These are phyloP conservation scores for Sordariomycetes sp. DNA, from an alignment of 2,329 filamentous ascomycete genomes.

Conservation along the genomic window DNA sequence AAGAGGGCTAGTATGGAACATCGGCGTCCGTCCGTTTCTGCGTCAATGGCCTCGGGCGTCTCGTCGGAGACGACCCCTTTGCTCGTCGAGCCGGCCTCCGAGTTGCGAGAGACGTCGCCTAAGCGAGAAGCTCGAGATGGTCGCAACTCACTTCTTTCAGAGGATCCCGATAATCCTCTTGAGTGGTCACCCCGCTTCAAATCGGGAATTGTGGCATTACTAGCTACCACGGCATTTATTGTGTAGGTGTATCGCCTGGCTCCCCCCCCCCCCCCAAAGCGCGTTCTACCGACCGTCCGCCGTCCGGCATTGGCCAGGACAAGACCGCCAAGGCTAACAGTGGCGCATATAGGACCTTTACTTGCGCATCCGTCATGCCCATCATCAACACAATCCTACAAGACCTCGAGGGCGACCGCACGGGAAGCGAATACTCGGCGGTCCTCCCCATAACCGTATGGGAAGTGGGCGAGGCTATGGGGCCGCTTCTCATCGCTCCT, in stretches of 20 bases:
- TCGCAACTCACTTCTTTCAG: neutral
- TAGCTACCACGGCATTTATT: conserved; percentile 44
- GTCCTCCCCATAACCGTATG: conserved; percentile 61
- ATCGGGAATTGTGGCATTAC: conserved; percentile 39
- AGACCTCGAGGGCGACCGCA: conserved; percentile 29
- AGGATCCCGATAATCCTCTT: conserved; percentile 29
- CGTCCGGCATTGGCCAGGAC: neutral
- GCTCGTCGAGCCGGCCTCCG: neutral
- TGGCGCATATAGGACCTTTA: conserved; percentile 26
- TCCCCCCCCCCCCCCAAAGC: neutral
- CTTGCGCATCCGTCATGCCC: conserved; percentile 44
- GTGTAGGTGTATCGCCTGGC: conserved; percentile 27
- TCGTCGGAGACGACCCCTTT: neutral
- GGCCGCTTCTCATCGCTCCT: conserved; percentile 50
- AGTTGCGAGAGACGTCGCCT: neutral
- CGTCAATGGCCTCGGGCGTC: neutral
- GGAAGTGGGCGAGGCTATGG: conserved; percentile 55
- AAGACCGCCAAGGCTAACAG: neutral
- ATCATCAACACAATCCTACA: conserved; percentile 38
- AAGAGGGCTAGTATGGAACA: too few relatives aligned
- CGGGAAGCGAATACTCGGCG: conserved; percentile 17
- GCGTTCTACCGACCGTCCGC: neutral
- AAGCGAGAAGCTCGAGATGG: neutral
- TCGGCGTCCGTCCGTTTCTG: too few relatives aligned
- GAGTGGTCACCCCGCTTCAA: conserved; percentile 42